Evolutionary conservation across 1,139 yeast species (phyloP), one percentile per base, ranked within the genome.

Genomic region (Blastobotrys raffinosifermentans): DNA sequence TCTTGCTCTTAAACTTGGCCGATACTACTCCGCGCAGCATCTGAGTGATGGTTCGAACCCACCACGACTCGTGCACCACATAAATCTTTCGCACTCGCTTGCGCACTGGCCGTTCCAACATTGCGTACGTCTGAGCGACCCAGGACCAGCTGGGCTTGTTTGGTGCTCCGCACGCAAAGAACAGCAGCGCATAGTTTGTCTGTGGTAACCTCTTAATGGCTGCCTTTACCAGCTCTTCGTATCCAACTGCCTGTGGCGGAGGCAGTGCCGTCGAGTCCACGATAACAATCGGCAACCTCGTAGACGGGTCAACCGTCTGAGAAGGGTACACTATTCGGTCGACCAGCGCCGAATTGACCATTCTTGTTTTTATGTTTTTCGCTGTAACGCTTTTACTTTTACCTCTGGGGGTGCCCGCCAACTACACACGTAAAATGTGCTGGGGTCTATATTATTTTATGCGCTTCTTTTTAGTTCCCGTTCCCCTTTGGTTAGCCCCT

Each of bases 11-110:
- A 47, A 69, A 65, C 46, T 73, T 67, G 40, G 72, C 61, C 35
- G 70, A 69, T 50, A 77, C 66, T 2, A 78, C 70, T 50, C 81
- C 83, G 42, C 78, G 69, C 43, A 85, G 64, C 37, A 86, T 73
- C 41, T 85, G 91, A 15, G 85, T 73, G 25, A 87, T 72, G 0
- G 95, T 81, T 50, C 87, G 76, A 13, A 86, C 75, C 64, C 91
- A 75, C 91, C 96, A 87, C 37, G 85, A 81, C 52, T 89, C 96
- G 59, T 91, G 97, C 3, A 91, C 95, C 27, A 89, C 73, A 48
- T 81, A 82, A 3, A 86, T 67, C 50, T 77, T 80, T 37, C 66
- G 66, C 37, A 87, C 62, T 38, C 73, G 67, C 42, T 73, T 73
- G 42, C 73, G 72, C 37, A 72, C 67, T 10, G 71, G 70, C 14